Evolutionary conservation across 148 eudicot species (phyloP), one percentile per base, ranked within the genome.

Genomic region (Hydrangea macrophylla): DNA sequence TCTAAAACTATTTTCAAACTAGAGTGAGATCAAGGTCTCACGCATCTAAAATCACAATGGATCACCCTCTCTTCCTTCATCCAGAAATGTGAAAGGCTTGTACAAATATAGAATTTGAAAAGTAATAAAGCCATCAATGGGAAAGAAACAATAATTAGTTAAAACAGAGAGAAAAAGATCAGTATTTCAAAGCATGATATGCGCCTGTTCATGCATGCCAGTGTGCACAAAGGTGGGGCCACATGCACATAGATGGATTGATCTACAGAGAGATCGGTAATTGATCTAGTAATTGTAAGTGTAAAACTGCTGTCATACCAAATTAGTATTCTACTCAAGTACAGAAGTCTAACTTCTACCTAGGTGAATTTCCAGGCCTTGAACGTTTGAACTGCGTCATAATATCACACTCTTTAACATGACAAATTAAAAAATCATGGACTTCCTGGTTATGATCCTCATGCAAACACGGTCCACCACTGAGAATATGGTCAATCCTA

Each of bases 401-500:
- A 62, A 93, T 90, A 80, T 90, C 95, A 81, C 98, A 90, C 56
- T 93, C 96, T 66, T 80, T 70, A 59, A 90, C 90, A 80, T 93
- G 96, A 72, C 98, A 93, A 70, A 80, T 60, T 18, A 85, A 65
- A 44, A 93, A 74, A 80, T 79, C 65, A 80, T 90, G 98, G 30
- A 75, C 83, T 65, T 78, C 76, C 56, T 54, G 77, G 69, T 61
- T 73, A 69, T 72, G 39, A 30, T 74, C 75, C 62, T 74, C 67
- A 77, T 90, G 98, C 60, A 93, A 77, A 81, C 98, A 93, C 63
- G 68, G 48, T 60, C 96, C 89, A 79, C 84, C 86, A 78, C 85
- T 75, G 58, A 93, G 88, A 39, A 93, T 85, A 78, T 90, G 98
- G 79, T 93, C 98, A 78, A 93, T 93, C 78, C 98, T 87, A 68